Conservation (phyloP, 441 rosid species). For the Raphanus hybrid region DNA sequence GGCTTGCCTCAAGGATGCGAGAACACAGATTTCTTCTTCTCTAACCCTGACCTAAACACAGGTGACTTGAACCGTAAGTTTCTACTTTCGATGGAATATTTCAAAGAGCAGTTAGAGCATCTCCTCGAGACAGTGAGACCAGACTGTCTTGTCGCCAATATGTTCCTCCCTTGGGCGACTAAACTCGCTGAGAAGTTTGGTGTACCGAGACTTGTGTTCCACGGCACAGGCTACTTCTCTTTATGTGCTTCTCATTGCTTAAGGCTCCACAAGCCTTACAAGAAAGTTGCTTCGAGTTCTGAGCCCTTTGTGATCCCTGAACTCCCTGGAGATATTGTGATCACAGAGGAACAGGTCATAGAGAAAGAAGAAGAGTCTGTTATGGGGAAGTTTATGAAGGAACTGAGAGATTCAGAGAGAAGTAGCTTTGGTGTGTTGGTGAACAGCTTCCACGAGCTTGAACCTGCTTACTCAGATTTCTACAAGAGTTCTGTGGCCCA, state of each 20-base stretch:
- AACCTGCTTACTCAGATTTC: slow-evolving; percentile 54
- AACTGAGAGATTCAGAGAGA: slow-evolving; percentile 28
- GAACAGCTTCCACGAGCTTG: slow-evolving; percentile 77
- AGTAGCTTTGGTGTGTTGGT: slow-evolving; percentile 56
- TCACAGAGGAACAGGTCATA: slow-evolving; percentile 32
- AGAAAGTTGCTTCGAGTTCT: slow-evolving; percentile 23
- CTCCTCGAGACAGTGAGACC: slow-evolving; percentile 39
- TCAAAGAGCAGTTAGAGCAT: slow-evolving; percentile 32
- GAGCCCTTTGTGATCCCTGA: slow-evolving; percentile 42
- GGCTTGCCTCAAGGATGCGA: slow-evolving; percentile 44
- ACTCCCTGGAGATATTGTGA: slow-evolving; percentile 39
- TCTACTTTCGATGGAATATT: slow-evolving; percentile 20
- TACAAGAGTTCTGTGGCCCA: slow-evolving; percentile 40
- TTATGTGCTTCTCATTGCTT: slow-evolving; percentile 35
- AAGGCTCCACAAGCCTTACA: slow-evolving; percentile 39
- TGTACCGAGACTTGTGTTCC: slow-evolving; percentile 40
- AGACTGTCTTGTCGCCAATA: slow-evolving; percentile 43
- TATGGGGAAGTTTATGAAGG: slow-evolving; percentile 30
- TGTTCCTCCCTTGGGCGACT: slow-evolving; percentile 45
- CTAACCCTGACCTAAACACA: slow-evolving; percentile 10
- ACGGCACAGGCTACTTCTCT: slow-evolving; percentile 43
- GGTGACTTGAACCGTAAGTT: slow-evolving; percentile 27
- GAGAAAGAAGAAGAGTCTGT: slow-evolving; percentile 34
- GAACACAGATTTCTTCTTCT: slow-evolving; percentile 32
- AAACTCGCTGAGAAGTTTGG: slow-evolving; percentile 39